Conservation (phyloP, 352 stramenopile genomes). For the Phytophthora citrophthora region DNA sequence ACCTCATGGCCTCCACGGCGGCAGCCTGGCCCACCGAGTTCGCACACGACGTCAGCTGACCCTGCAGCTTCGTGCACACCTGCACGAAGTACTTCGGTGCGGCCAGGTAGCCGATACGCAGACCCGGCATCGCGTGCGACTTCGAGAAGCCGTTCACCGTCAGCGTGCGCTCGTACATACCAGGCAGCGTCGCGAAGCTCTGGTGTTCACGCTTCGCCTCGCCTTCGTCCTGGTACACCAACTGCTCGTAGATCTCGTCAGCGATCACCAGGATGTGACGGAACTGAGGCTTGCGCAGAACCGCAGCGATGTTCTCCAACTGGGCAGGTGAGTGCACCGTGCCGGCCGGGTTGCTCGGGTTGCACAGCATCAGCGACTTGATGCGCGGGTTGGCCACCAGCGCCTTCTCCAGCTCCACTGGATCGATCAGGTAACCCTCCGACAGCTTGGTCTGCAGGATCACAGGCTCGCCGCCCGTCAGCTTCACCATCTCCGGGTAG, state of each 20-base stretch:
- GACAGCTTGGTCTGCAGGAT: constrained; percentile 92
- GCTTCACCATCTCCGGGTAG: constrained; percentile 97
- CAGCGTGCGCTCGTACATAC: constrained; percentile 93
- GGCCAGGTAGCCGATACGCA: constrained; percentile 94
- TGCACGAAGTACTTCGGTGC: constrained; percentile 82
- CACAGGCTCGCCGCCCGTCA: constrained; percentile 90
- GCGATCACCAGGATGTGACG: constrained; percentile 88
- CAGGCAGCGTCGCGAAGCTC: constrained; percentile 74
- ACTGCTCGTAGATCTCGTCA: constrained; percentile 97
- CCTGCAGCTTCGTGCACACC: constrained; percentile 93
- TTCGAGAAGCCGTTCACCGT: constrained; percentile 98
- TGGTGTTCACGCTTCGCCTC: constrained; percentile 61
- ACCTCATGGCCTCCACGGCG: constrained; percentile 88
- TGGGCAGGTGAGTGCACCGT: constrained; percentile 73
- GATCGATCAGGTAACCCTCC: constrained; percentile 85
- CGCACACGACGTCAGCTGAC: constrained; percentile 96
- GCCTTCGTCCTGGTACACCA: constrained; percentile 90
- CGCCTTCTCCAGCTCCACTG: constrained; percentile 72
- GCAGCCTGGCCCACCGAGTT: constrained; percentile 93
- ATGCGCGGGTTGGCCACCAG: constrained; percentile 74
- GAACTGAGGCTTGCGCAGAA: constrained; percentile 67
- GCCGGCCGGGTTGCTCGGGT: constrained; percentile 96
- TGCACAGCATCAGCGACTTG: constrained; percentile 96
- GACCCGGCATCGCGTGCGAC: constrained; percentile 96
- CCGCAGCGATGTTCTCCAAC: constrained; percentile 57